Base-by-base conservation (phyloP, 148 eudicot genomes). In the Cornus suecica region DNA sequence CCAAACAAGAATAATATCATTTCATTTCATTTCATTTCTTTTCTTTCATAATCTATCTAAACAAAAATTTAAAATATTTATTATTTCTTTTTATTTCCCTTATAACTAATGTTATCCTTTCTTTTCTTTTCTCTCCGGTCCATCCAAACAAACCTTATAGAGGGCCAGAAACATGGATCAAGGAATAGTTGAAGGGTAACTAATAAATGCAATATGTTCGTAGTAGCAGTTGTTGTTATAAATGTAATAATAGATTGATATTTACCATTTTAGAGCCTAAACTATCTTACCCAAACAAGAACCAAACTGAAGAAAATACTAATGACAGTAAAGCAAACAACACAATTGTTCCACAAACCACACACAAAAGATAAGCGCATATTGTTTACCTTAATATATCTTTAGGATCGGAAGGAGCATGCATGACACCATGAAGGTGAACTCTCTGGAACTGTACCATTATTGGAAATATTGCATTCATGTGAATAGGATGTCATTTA, bases 401-500 rank as follows among this genome's bases (percentile, higher is more conserved):
- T 86, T 94, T 95, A 8, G 98, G 98, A 71, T 94, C 98, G 86
- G 86, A 94, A 66, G 98, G 89, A 66, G 98, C 92, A 83, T n/a
- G n/a, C n/a, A n/a, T 81, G 84, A 64, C 98, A 94, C 98, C 98
- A 94, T 54, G 95, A 80, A 65, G 98, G 97, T 52, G 93, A 77
- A 83, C 66, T 77, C 56, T 70, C 78, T 30, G 92, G 84, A 74
- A 89, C 72, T 74, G 62, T 80, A 30, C 93, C 89, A 83, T 70
- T 48, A 77, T 76, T 81, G 73, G 89, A 80, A 79, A 83, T 80
- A 62, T 83, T 87, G 81, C 98, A 94, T 67, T 81, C 87, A 95
- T 94, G 84, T 23, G 71, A 42, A 45, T 32, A 37, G 7, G 42
- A 37, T 24, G 27, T 10, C 25, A 32, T 13, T 22, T 66, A n/a